Percentiles rank a stretch among this genome's conserved stretches.
These are phyloP conservation scores for Prunus armeniaca DNA, from an alignment of 306 rosid genomes.

Conservation along the genomic window DNA sequence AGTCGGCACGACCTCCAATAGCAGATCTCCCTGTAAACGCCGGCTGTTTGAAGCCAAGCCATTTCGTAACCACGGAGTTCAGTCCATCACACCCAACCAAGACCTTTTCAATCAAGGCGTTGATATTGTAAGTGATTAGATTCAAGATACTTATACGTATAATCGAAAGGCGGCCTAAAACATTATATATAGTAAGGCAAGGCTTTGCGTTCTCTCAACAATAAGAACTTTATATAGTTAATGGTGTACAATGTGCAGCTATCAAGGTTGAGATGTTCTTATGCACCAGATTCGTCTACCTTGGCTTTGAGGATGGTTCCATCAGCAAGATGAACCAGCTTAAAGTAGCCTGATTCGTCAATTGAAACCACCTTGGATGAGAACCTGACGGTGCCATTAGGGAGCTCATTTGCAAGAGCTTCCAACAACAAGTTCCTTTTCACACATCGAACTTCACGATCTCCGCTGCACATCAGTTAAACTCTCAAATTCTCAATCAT, in stretches of 20 bases:
- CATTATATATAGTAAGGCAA: no score
- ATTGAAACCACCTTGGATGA: background rate
- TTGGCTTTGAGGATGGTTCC: conserved; percentile 19
- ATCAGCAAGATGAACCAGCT: no score
- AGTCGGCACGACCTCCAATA: conserved; percentile 45
- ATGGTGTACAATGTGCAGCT: no score
- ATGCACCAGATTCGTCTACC: conserved; percentile 22
- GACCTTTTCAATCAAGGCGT: conserved; percentile 38
- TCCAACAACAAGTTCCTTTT: conserved; percentile 39
- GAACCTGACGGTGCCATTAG: conserved; percentile 49
- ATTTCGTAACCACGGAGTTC: conserved; percentile 67
- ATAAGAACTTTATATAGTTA: no score
- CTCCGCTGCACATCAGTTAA: conserved; percentile 16
- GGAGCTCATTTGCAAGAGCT: conserved; percentile 59
- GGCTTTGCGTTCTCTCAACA: no score
- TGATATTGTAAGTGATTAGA: background rate
- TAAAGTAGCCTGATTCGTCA: conserved; percentile 12
- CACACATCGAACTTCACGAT: conserved; percentile 38
- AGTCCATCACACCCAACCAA: conserved; percentile 82
- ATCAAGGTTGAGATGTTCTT: no score
- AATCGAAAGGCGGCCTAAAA: no score
- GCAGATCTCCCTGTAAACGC: conserved; percentile 44
- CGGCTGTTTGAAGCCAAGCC: conserved; percentile 62
- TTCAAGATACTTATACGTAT: no score
- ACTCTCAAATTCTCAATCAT: background rate